Evolutionary conservation across 2,329 filamentous ascomycete species (phyloP).

Genomic region (Alternaria triticimaculans): DNA sequence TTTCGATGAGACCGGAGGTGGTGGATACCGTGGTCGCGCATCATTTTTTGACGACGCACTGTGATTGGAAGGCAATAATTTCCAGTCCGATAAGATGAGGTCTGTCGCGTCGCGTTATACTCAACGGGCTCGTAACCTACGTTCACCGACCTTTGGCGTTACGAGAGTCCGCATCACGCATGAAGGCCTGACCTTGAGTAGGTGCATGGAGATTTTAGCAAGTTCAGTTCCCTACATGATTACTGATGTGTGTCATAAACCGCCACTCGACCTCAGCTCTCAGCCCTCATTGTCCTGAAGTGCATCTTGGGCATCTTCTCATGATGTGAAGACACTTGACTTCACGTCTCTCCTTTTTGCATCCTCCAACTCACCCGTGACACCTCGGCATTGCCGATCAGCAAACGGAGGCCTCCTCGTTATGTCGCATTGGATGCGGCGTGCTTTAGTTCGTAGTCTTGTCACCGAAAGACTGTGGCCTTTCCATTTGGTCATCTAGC

Average conservation of each 20-base stretch:
- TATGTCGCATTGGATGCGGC: background rate
- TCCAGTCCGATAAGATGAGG: background rate
- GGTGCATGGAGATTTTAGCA: background rate
- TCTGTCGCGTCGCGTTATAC: background rate
- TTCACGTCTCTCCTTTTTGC: background rate
- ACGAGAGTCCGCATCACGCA: background rate
- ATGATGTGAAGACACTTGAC: background rate
- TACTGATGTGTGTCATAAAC: background rate
- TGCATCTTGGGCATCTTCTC: background rate
- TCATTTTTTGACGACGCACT: background rate
- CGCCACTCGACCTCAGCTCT: background rate
- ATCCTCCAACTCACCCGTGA: background rate
- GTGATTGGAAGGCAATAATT: background rate
- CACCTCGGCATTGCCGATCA: background rate
- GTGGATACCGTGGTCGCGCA: background rate
- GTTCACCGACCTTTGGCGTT: background rate
- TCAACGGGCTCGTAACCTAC: background rate
- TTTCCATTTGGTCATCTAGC: background rate
- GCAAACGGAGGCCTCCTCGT: background rate
- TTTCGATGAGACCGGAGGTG: background rate
- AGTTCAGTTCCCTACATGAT: background rate
- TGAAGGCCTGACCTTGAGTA: background rate
- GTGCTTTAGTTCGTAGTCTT: background rate
- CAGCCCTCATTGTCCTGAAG: background rate
- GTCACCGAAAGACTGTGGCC: background rate